A percentile compares a stretch with the other conserved stretches of the same genome.
These are phyloP conservation scores for Fraxinus xanthoxyloides DNA, from an alignment of 305 asterid genomes.

Conservation along the genomic window DNA sequence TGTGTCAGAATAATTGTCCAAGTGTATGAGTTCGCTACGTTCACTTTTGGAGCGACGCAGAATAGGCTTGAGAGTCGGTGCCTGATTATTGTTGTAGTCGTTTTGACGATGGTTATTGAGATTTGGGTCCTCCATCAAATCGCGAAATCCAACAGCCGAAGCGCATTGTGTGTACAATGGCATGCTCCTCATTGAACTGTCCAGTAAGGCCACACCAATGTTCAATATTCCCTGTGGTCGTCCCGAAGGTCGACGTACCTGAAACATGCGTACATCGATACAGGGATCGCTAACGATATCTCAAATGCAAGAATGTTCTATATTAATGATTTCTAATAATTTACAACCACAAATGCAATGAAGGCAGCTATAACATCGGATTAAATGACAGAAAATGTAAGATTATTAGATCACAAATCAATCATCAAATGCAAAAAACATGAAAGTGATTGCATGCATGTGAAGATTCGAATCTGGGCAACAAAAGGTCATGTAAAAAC, in stretches of 20 bases:
- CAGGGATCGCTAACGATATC: not conserved
- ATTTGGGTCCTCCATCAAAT: constrained; percentile 47
- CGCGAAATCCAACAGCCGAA: constrained; percentile 70
- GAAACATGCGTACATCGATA: not conserved
- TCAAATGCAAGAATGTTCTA: not conserved
- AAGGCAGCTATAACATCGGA: not conserved
- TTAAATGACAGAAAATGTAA: not conserved
- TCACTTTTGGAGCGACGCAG: constrained; percentile 64
- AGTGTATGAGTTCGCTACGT: constrained; percentile 50
- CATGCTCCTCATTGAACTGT: constrained; percentile 51
- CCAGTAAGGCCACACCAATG: constrained; percentile 56
- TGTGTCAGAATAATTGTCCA: constrained; percentile 38
- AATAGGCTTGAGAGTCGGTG: constrained; percentile 38
- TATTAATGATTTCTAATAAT: not conserved
- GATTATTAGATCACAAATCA: not conserved
- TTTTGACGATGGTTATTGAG: constrained; percentile 1
- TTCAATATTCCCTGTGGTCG: constrained; percentile 81
- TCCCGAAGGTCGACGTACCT: constrained; percentile 71
- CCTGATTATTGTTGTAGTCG: not conserved
- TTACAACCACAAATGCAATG: not conserved
- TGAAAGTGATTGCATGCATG: not conserved
- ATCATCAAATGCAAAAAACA: not conserved
- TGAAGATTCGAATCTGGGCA: not conserved
- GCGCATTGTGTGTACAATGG: constrained; percentile 34
- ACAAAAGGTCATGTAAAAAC: not conserved